These are phyloP conservation scores for Chenopodium berlandieri DNA, from an alignment of 148 eudicot genomes.

Conservation along the genomic window DNA sequence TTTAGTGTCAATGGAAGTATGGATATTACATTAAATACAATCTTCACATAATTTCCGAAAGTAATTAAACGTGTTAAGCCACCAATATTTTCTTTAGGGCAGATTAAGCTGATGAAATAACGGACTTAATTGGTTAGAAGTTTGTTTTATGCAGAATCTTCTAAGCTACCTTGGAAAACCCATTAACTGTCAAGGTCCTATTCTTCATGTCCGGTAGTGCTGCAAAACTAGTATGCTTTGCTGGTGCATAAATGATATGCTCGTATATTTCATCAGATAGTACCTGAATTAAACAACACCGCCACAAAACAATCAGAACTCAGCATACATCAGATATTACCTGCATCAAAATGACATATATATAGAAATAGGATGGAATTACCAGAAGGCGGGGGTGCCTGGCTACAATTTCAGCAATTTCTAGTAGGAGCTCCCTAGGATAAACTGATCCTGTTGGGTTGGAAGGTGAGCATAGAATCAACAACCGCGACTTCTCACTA, in stretches of 20 bases:
- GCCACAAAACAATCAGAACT: too few relatives aligned
- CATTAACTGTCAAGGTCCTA: conserved; percentile 82
- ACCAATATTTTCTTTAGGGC: neutral
- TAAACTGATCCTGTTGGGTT: conserved; percentile 92
- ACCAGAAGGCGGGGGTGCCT: conserved; percentile 83
- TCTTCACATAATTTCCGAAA: too few relatives aligned
- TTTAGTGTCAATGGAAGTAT: too few relatives aligned
- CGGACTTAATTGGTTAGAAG: neutral
- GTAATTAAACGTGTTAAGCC: too few relatives aligned
- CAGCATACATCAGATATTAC: too few relatives aligned
- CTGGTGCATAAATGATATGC: conserved; percentile 82
- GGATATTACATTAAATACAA: too few relatives aligned
- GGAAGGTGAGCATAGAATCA: conserved; percentile 82
- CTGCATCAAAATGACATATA: too few relatives aligned
- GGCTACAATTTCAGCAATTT: conserved; percentile 74
- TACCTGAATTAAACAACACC: conserved; percentile 39
- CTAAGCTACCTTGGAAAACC: conserved; percentile 71
- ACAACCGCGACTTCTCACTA: conserved; percentile 65
- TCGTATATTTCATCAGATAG: conserved; percentile 87
- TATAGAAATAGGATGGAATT: neutral
- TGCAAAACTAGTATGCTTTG: conserved; percentile 87
- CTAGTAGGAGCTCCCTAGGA: conserved; percentile 59
- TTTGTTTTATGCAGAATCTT: too few relatives aligned
- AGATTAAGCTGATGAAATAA: neutral
- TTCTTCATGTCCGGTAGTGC: conserved; percentile 92